These are phyloP conservation scores for Eutrema japonicum DNA, from an alignment of 345 rosid genomes.

Conservation along the genomic window DNA sequence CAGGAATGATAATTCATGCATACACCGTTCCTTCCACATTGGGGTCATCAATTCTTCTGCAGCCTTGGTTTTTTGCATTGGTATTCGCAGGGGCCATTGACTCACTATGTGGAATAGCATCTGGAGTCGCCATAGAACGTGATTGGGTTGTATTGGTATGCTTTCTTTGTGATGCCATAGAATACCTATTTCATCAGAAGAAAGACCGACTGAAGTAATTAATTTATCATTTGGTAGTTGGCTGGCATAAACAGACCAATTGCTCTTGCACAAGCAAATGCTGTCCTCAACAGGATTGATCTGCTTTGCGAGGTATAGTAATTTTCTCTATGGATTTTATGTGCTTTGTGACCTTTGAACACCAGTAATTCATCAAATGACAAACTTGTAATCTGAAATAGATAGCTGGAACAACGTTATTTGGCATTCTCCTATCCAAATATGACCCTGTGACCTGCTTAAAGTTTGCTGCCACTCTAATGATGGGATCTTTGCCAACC, in stretches of 20 bases:
- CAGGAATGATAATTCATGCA: conserved; percentile 82
- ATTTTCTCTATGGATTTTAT: neutral
- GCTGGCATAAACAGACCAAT: conserved; percentile 89
- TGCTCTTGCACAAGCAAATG: conserved; percentile 96
- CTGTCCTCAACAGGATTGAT: conserved; percentile 83
- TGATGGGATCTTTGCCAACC: conserved; percentile 73
- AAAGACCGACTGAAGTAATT: conserved; percentile 13
- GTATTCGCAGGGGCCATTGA: conserved; percentile 81
- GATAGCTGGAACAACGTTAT: conserved; percentile 87
- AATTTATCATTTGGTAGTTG: conserved; percentile 53
- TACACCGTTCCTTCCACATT: conserved; percentile 58
- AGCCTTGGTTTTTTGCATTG: conserved; percentile 83
- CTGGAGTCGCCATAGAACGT: conserved; percentile 90
- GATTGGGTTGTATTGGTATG: conserved; percentile 97
- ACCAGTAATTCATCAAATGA: conserved; percentile 16
- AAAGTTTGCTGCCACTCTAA: conserved; percentile 72
- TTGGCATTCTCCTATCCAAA: conserved; percentile 81
- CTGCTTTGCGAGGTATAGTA: conserved; percentile 82
- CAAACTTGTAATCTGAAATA: conserved; percentile 35
- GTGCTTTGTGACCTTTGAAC: neutral
- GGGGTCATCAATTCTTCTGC: conserved; percentile 63
- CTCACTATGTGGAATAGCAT: conserved; percentile 79
- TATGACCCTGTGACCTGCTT: conserved; percentile 86
- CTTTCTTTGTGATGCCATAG: conserved; percentile 22
- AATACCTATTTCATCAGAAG: conserved; percentile 26